Conservation (phyloP, 768 basidiomycete species). For the Strobilomyces confusus region DNA sequence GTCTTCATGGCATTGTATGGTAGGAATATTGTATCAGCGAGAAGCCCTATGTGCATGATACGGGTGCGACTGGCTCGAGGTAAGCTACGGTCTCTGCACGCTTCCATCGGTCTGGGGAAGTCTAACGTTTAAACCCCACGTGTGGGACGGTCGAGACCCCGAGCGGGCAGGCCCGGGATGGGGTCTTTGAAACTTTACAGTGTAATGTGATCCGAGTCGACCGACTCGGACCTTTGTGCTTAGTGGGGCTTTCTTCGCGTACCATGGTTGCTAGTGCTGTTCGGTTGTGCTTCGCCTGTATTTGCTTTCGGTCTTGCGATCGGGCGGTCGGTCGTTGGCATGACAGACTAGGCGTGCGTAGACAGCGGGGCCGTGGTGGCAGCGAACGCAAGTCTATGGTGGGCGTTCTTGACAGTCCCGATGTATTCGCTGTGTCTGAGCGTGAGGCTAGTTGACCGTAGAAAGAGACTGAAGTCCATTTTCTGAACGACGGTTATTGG, state of each 20-base stretch:
- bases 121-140: no score
- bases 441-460: constrained; percentile 57
- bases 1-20: no score
- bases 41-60: no score
- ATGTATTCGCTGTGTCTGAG: constrained; percentile 64
- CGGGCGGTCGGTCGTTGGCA: constrained; percentile 39
- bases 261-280: constrained; percentile 83
- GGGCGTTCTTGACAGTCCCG: constrained; percentile 75
- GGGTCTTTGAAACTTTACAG: no score
- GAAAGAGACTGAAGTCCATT: constrained; percentile 45
- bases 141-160: no score
- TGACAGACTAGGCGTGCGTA: constrained; percentile 59
- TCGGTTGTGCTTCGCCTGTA: constrained; percentile 78
- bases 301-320: constrained; percentile 81
- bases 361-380: constrained; percentile 66
- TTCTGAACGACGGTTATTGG: neutral
- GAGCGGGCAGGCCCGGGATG: no score
- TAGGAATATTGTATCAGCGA: no score
- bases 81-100: no score
- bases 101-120: no score
- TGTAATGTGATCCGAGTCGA: no score
- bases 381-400: constrained; percentile 61
- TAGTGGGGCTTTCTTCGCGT: constrained; percentile 66
- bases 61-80: no score
- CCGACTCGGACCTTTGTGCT: no score